These are phyloP conservation scores for Xylariaceae sp. DNA, from an alignment of 2,329 filamentous ascomycete genomes.

Conservation along the genomic window DNA sequence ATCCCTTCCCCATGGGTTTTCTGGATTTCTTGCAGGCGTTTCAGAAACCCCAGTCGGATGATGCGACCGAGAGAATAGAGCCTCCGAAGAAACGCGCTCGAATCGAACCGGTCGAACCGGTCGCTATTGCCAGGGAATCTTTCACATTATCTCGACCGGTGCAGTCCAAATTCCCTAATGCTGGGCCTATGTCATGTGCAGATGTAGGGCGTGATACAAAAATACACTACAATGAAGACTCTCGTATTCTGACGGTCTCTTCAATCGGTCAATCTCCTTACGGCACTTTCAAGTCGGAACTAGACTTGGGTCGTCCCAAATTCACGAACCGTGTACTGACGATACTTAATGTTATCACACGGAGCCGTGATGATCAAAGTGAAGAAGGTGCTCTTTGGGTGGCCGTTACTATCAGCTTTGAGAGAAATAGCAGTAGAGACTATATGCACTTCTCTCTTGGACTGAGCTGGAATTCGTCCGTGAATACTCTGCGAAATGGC, in stretches of 20 bases:
- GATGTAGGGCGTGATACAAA: conserved; percentile 23
- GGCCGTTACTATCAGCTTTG: conserved; percentile 36
- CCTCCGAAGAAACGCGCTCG: conserved; percentile 28
- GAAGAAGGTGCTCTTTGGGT: conserved; percentile 40
- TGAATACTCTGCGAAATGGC: conserved; percentile 37
- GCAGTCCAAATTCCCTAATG: neutral
- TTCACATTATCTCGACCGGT: conserved; percentile 23
- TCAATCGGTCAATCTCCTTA: conserved; percentile 11
- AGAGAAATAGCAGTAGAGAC: conserved; percentile 31
- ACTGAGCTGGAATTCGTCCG: conserved; percentile 49
- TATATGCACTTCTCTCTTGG: conserved; percentile 39
- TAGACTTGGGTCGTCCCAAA: conserved; percentile 10
- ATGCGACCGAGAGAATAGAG: conserved; percentile 5
- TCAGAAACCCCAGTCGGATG: conserved; percentile 1
- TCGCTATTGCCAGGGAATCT: conserved; percentile 25
- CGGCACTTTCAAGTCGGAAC: conserved; percentile 12
- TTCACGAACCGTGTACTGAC: conserved; percentile 11
- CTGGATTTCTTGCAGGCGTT: conserved; percentile 16
- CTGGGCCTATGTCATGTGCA: conserved; percentile 5
- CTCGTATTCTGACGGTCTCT: conserved; percentile 11
- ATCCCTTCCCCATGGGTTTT: conserved; percentile 20
- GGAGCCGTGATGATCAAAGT: conserved; percentile 16
- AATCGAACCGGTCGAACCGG: conserved; percentile 17
- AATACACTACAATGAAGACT: conserved; percentile 9
- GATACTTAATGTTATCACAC: conserved; percentile 17